Percentiles rank a stretch among this genome's conserved stretches.
Conservation (phyloP, 129 eudicot species). For the Pulicaria dysenterica region DNA sequence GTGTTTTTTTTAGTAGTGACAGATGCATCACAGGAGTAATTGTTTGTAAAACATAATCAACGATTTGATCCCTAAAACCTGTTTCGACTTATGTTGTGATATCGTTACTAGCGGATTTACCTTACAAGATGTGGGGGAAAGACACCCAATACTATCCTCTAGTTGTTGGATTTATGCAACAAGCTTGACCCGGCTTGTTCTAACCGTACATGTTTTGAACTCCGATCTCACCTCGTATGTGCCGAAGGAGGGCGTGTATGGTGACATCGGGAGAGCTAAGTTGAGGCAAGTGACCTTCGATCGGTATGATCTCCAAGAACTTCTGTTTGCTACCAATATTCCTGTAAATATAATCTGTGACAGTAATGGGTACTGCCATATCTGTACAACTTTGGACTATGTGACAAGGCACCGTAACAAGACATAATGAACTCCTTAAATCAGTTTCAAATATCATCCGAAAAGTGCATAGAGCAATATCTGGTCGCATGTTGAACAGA, state of each 20-base stretch:
- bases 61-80: no score
- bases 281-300: constrained; percentile 95
- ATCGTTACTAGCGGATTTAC: no score
- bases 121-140: no score
- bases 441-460: constrained; percentile 81
- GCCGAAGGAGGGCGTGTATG: constrained; percentile 82
- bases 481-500: constrained; percentile 93
- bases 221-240: constrained; percentile 64
- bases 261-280: constrained; percentile 93
- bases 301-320: constrained; percentile 94
- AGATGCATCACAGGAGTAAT: no score
- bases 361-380: constrained; percentile 87
- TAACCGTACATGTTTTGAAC: not conserved
- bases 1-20: no score
- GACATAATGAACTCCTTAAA: constrained; percentile 58
- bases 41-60: no score
- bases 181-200: no score
- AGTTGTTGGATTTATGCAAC: no score
- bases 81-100: no score
- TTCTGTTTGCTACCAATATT: constrained; percentile 57
- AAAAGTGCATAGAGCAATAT: constrained; percentile 75
- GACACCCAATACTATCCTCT: no score
- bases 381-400: constrained; percentile 92
- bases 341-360: constrained; percentile 83
- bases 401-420: constrained; percentile 80